Evolutionary conservation across 2,329 filamentous ascomycete genomes (phyloP), one percentile per base, ranked within the genome.

Genomic region (Monosporascus sp.): DNA sequence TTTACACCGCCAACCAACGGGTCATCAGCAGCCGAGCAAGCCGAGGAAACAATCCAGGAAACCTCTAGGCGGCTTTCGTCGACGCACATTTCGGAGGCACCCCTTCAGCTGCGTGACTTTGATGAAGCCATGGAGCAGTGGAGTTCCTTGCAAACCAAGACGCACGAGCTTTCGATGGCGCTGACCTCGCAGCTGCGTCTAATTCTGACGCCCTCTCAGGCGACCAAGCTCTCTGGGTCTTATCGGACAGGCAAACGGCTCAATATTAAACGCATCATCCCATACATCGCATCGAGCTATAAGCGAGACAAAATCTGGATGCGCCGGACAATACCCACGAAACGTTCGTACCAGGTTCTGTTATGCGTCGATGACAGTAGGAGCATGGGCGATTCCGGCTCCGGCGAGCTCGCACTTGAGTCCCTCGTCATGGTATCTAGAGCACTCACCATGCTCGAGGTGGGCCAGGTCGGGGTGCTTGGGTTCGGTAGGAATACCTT

Each of bases 261-360:
- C 64, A 99, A 97, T 73, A 96, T 99, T 77, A 97, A 97, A 74
- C 91, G 93, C 62, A 99, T 99, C 73, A 99, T 99, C 65, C 94
- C 95, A 0, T 99, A 99, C 75, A 97, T 99, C 63, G 94, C 95
- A 1, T 97, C 92, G 0, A 87, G 89, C 68, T 99, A 97, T 81
- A 97, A 97, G 79, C 90, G 94, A 56, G 94, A 99, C 82, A 99
- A 99, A 79, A 99, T 99, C 73, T 99, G 94, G 94, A 96, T 99
- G 87, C 88, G 95, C 16, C 86, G 95, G 52, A 87, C 85, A 36
- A 85, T 96, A 49, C 95, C 95, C 1, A 93, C 87, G 38, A 97
- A 97, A 74, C 88, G 95, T 41, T 88, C 87, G 53, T 99, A 99
- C 73, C 95, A 99, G 72, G 95, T 99, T 71, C 85, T 99, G 76